Percentiles rank a stretch among this genome's conserved stretches.
phyloP scores from a whole-genome alignment of 176 grass and related monocot genomes.

The Oryza glaberrima region DNA sequence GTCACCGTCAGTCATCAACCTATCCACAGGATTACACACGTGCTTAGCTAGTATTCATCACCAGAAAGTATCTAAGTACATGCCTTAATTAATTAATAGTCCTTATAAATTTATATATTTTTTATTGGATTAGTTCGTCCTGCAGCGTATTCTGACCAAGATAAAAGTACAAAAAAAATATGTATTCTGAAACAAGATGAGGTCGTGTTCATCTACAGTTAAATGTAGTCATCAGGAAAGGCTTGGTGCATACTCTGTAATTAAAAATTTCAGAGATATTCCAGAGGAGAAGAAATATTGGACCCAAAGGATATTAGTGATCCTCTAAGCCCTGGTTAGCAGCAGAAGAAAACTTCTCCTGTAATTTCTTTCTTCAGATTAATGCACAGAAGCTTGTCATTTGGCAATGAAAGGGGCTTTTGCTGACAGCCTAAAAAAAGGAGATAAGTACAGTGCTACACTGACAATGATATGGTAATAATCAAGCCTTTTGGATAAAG shows the following conservation, averaged over 20 bases:
- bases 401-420: background rate
- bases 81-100: background rate
- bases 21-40: slow-evolving; percentile 33
- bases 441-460: background rate
- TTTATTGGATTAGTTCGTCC: background rate
- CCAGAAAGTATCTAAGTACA: background rate
- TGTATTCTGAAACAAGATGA: background rate
- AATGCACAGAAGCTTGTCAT: background rate
- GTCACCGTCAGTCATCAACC: slow-evolving; percentile 30
- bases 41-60: background rate
- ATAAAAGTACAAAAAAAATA: background rate
- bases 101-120: background rate
- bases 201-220: background rate
- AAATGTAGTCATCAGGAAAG: background rate
- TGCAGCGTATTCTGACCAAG: background rate
- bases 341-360: background rate
- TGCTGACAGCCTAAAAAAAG: background rate
- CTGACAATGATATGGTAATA: background rate
- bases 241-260: background rate
- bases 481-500: background rate
- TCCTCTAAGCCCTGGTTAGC: background rate
- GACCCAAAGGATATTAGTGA: background rate
- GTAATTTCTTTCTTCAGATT: background rate
- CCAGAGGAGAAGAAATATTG: background rate
- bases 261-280: background rate